phyloP scores from a whole-genome alignment of 257 asterid species.

The Solanum gandarillasii region DNA sequence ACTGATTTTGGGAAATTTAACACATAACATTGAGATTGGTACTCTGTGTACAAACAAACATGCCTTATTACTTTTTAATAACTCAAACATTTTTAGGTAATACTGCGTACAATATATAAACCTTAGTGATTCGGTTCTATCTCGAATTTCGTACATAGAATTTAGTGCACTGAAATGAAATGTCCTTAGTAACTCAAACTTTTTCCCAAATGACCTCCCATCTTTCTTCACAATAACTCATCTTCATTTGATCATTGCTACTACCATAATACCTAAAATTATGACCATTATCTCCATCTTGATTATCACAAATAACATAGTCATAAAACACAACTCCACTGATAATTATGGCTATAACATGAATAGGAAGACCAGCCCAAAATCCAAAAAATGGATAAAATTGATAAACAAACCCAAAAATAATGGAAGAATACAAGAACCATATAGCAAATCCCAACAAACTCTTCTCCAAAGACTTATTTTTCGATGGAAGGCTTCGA shows the following conservation, averaged over 20 bases:
- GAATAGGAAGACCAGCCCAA: neutral
- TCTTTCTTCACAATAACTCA: neutral
- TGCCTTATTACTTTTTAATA: neutral
- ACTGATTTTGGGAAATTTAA: neutral
- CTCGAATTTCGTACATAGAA: neutral
- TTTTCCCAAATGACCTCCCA: neutral
- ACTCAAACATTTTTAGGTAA: neutral
- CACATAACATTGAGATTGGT: neutral
- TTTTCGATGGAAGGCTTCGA: neutral
- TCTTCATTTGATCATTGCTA: neutral
- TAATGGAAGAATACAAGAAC: neutral
- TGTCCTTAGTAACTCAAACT: neutral
- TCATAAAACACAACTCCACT: neutral
- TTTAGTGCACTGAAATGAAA: neutral
- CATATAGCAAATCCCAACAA: neutral
- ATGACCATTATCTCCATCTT: neutral
- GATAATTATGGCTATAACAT: neutral
- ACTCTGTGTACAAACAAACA: neutral
- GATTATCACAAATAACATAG: neutral
- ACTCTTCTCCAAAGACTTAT: neutral
- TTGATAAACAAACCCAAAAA: neutral
- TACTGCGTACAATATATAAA: neutral
- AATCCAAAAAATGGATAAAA: neutral
- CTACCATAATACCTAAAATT: neutral
- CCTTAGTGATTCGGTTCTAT: rapidly evolving